phyloP scores from a whole-genome alignment of 345 rosid genomes.

The Gossypioides kirkii region DNA sequence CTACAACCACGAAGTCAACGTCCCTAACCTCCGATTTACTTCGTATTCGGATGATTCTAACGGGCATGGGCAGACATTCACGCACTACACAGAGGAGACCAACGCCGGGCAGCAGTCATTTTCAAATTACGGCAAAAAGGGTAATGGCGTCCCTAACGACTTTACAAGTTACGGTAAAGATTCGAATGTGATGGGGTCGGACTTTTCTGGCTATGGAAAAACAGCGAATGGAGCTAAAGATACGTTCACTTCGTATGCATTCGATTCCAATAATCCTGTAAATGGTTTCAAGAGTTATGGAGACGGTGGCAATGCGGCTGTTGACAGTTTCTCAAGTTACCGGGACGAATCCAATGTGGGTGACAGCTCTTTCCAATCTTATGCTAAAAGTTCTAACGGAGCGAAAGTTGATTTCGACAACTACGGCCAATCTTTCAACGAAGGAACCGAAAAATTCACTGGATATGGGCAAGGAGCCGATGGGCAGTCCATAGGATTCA shows the following conservation, averaged over 20 bases:
- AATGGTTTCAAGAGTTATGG: slow-evolving; percentile 66
- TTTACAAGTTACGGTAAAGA: slow-evolving; percentile 51
- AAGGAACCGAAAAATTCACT: slow-evolving; percentile 41
- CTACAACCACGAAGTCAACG: slow-evolving; percentile 52
- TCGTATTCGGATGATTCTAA: slow-evolving; percentile 49
- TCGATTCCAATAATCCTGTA: slow-evolving; percentile 51
- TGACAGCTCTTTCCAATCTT: slow-evolving; percentile 56
- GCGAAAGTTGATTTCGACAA: slow-evolving; percentile 37
- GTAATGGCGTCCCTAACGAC: slow-evolving; percentile 49
- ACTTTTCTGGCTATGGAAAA: slow-evolving; percentile 61
- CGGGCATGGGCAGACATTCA: slow-evolving; percentile 48
- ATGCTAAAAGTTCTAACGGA: slow-evolving; percentile 47
- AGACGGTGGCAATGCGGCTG: slow-evolving; percentile 38
- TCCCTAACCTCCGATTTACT: slow-evolving; percentile 54
- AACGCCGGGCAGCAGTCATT: slow-evolving; percentile 61
- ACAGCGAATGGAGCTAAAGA: slow-evolving; percentile 49
- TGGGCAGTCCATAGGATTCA: slow-evolving; percentile 35
- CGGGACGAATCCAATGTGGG: slow-evolving; percentile 56
- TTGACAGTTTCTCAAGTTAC: slow-evolving; percentile 47
- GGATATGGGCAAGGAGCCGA: slow-evolving; percentile 37
- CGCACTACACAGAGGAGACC: slow-evolving; percentile 37
- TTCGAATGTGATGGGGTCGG: slow-evolving; percentile 63
- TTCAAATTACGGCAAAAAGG: slow-evolving; percentile 61
- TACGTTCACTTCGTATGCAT: slow-evolving; percentile 63
- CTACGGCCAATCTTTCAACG: slow-evolving; percentile 45